Conservation (phyloP, 306 rosid genomes). For the Dalbergia cochinchinensis region DNA sequence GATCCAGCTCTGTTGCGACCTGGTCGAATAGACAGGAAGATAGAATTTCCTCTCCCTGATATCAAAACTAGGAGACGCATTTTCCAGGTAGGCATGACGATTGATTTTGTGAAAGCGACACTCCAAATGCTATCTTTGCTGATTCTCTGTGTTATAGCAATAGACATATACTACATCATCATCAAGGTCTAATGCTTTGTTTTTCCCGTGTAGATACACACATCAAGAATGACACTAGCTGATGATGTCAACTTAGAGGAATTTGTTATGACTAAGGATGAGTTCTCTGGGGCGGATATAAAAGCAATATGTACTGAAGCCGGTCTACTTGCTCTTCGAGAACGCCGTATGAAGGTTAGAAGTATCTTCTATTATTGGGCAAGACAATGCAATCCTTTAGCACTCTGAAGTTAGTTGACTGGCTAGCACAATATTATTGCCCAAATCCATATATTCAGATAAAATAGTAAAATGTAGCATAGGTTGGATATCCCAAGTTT, state of each 20-base stretch:
- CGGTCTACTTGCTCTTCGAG: conserved; percentile 92
- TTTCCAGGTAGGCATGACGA: conserved; percentile 72
- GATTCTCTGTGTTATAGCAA: conserved; percentile 13
- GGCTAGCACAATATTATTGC: conserved; percentile 17
- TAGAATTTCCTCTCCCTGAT: conserved; percentile 97
- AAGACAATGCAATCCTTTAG: not conserved
- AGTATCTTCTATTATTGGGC: conserved; percentile 11
- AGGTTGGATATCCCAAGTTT: conserved; percentile 30
- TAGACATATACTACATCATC: conserved; percentile 18
- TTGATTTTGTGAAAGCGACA: conserved; percentile 35
- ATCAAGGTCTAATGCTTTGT: conserved; percentile 14
- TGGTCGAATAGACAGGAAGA: conserved; percentile 94
- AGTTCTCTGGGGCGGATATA: conserved; percentile 97
- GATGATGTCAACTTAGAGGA: conserved; percentile 98
- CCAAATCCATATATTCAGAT: conserved; percentile 8
- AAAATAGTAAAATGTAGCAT: conserved; percentile 21
- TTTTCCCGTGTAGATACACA: conserved; percentile 77
- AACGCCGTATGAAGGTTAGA: conserved; percentile 97
- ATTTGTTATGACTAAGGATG: conserved; percentile 99
- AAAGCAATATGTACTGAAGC: conserved; percentile 99
- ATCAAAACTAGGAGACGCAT: conserved; percentile 98
- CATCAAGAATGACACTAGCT: conserved; percentile 96
- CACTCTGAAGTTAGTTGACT: conserved; percentile 9
- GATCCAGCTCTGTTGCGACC: conserved; percentile 98
- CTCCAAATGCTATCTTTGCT: not conserved